Evolutionary conservation across 1,284 basidiomycete genomes (phyloP).

Genomic region (Irpex sp.): DNA sequence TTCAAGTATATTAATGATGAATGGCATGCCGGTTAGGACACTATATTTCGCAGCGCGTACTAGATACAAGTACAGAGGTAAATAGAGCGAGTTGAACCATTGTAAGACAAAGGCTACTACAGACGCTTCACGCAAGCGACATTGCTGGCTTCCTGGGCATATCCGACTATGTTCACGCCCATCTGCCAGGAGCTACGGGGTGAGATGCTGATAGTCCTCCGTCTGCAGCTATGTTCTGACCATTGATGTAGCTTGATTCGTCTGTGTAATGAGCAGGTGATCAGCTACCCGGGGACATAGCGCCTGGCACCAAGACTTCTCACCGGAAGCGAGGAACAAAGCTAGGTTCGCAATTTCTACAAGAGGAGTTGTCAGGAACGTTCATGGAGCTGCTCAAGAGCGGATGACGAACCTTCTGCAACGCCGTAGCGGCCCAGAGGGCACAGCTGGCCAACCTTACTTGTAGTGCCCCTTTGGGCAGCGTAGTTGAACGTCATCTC

Average conservation of each 20-base stretch:
- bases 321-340: slow-evolving; percentile 85
- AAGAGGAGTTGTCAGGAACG: not conserved
- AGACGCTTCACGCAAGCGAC: not conserved
- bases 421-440: slow-evolving; percentile 80
- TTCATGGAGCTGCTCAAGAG: slow-evolving; percentile 2
- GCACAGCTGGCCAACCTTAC: slow-evolving; percentile 85
- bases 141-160: not conserved
- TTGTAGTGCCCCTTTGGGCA: slow-evolving; percentile 63
- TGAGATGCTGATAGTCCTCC: slow-evolving; percentile 78
- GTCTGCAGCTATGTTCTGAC: slow-evolving; percentile 84
- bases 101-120: not conserved
- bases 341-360: slow-evolving; percentile 82
- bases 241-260: slow-evolving; percentile 91
- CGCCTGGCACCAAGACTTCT: slow-evolving; percentile 18
- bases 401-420: slow-evolving; percentile 54
- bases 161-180: slow-evolving; percentile 32
- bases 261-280: slow-evolving; percentile 40
- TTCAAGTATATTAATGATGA: too few relatives aligned
- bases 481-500: slow-evolving; percentile 72
- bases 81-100: not conserved
- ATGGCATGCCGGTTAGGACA: too few relatives aligned
- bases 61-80: not conserved
- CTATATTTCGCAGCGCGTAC: too few relatives aligned
- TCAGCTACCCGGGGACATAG: slow-evolving; percentile 5
- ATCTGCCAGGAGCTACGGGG: slow-evolving; percentile 69